Evolutionary conservation across 1,139 yeast species (phyloP).

Genomic region (Zygosaccharomyces sapae): DNA sequence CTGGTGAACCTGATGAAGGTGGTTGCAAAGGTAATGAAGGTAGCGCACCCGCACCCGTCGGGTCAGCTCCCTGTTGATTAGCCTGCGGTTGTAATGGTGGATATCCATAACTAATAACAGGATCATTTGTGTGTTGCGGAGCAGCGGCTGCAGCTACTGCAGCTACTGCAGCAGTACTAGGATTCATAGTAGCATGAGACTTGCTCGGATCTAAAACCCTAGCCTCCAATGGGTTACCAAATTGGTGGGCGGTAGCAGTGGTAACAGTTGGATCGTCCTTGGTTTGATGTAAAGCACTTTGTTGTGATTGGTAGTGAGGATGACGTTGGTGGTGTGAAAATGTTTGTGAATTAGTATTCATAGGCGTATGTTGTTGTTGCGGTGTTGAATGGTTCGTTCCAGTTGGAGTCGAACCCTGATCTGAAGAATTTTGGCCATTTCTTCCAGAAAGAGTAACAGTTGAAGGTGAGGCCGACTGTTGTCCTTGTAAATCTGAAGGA

Average conservation of each 20-base stretch:
- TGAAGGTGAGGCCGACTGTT: constrained; percentile 1
- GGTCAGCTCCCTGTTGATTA: constrained; percentile 8
- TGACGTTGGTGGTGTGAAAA: constrained; percentile 6
- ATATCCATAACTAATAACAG: constrained; percentile 15
- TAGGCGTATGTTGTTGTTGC: constrained; percentile 3
- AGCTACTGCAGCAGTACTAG: constrained; percentile 3
- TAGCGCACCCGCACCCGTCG: constrained; percentile 6
- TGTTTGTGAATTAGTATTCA: neutral
- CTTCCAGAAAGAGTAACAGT: constrained; percentile 4
- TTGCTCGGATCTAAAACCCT: constrained; percentile 11
- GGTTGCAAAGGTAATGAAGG: constrained; percentile 12
- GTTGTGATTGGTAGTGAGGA: constrained; percentile 1
- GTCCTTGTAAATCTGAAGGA: constrained; percentile 15
- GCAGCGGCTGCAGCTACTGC: constrained; percentile 3
- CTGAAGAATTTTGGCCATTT: neutral
- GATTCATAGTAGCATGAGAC: constrained; percentile 5
- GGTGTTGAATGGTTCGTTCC: constrained; percentile 9
- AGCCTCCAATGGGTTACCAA: constrained; percentile 12
- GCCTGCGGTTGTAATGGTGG: constrained; percentile 12
- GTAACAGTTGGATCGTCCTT: constrained; percentile 6
- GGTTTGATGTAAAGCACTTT: constrained; percentile 4
- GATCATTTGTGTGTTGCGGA: constrained; percentile 6
- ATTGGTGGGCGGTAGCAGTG: constrained; percentile 4
- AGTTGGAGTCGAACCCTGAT: constrained; percentile 2
- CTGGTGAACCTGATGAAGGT: constrained; percentile 12